Evolutionary conservation across 495 filamentous ascomycete genomes (phyloP).

Genomic region (Neurospora sp.): DNA sequence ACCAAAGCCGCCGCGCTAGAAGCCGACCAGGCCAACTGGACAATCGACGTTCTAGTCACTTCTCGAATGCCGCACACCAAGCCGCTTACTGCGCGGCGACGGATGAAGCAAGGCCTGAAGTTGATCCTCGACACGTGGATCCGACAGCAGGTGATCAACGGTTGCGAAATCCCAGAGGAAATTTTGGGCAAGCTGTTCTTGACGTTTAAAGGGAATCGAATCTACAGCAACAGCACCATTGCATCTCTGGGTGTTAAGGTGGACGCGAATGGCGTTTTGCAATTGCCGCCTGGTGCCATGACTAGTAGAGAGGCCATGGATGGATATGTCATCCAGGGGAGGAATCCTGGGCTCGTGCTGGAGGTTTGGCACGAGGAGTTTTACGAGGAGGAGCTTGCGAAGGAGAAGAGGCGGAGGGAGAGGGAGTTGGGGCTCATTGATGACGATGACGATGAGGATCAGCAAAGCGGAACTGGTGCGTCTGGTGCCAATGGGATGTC

Average conservation of each 20-base stretch:
- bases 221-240: slow-evolving; percentile 67
- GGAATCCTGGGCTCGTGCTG: slow-evolving; percentile 41
- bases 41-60: slow-evolving; percentile 6
- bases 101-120: slow-evolving; percentile 10
- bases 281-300: slow-evolving; percentile 18
- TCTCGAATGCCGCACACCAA: slow-evolving; percentile 7
- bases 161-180: slow-evolving; percentile 1
- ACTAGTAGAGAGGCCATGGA: slow-evolving; percentile 21
- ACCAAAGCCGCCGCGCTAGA: slow-evolving; percentile 9
- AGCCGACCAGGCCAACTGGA: neutral
- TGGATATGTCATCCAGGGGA: slow-evolving; percentile 5
- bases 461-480: neutral
- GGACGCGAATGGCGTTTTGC: slow-evolving; percentile 25
- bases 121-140: slow-evolving; percentile 13
- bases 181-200: slow-evolving; percentile 48
- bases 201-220: slow-evolving; percentile 64
- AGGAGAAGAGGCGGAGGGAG: slow-evolving; percentile 27
- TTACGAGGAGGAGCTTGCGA: slow-evolving; percentile 37
- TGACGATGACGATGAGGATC: slow-evolving; percentile 1
- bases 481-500: neutral
- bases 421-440: slow-evolving; percentile 15
- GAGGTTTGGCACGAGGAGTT: slow-evolving; percentile 61
- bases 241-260: slow-evolving; percentile 50
- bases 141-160: neutral
- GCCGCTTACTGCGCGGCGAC: slow-evolving; percentile 4